A percentile compares a stretch with the other conserved stretches of the same genome.
Evolutionary conservation across 2,329 filamentous ascomycete genomes (phyloP).

Genomic region (Coccinonectria pachysandricola): DNA sequence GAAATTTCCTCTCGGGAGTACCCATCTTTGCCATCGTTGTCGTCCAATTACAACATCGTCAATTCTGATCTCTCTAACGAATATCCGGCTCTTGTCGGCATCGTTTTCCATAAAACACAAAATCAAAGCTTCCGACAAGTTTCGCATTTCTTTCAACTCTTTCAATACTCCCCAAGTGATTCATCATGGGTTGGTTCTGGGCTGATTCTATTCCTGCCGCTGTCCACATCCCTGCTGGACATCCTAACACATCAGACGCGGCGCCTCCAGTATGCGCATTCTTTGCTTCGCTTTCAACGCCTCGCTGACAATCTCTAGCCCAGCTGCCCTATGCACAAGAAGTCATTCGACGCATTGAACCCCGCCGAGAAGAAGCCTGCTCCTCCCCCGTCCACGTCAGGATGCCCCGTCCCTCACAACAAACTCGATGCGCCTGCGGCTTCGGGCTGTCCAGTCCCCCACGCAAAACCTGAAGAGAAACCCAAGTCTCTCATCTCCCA

Average conservation of each 20-base stretch:
- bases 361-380: constrained; percentile 17
- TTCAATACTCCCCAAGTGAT: too few relatives aligned
- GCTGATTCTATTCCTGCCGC: constrained; percentile 35
- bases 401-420: constrained; percentile 22
- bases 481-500: constrained; percentile 41
- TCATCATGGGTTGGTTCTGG: constrained; percentile 55
- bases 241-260: constrained; percentile 19
- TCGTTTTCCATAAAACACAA: too few relatives aligned
- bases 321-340: constrained; percentile 48
- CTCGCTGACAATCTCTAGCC: constrained; percentile 28
- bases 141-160: too few relatives aligned
- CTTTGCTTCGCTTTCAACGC: too few relatives aligned
- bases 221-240: constrained; percentile 23
- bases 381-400: constrained; percentile 13
- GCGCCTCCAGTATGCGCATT: constrained; percentile 23
- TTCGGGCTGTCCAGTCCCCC: constrained; percentile 37
- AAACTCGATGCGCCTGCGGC: constrained; percentile 17
- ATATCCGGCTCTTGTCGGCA: neutral
- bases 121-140: too few relatives aligned
- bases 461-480: constrained; percentile 25
- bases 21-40: too few relatives aligned
- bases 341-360: constrained; percentile 38
- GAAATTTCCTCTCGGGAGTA: constrained; percentile 1
- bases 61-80: too few relatives aligned
- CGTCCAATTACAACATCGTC: too few relatives aligned